Evolutionary conservation across 768 basidiomycete genomes (phyloP).

Genomic region (Boletus sp.): DNA sequence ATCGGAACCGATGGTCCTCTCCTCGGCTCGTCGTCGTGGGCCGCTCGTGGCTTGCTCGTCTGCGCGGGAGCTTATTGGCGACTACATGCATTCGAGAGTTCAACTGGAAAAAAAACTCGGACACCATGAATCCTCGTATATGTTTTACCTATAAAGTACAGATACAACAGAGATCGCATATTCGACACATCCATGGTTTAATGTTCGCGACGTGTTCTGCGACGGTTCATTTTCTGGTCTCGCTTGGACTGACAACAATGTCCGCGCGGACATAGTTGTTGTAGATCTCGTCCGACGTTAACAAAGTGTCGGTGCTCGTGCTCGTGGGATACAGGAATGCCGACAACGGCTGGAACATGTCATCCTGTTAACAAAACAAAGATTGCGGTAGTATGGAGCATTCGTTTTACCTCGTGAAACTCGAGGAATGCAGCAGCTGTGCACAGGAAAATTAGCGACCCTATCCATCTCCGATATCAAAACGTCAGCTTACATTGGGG

Average conservation of each 20-base stretch:
- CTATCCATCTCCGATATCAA: background rate
- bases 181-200: too few species aligned
- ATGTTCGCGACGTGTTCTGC: slow-evolving; percentile 60
- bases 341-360: slow-evolving; percentile 46
- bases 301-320: slow-evolving; percentile 56
- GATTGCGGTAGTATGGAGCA: background rate
- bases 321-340: slow-evolving; percentile 58
- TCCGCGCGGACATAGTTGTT: slow-evolving; percentile 67
- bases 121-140: background rate
- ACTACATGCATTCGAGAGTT: too few species aligned
- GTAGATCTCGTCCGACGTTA: slow-evolving; percentile 71
- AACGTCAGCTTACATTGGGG: slow-evolving; percentile 46
- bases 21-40: too few species aligned
- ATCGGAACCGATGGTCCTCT: too few species aligned
- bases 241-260: slow-evolving; percentile 33
- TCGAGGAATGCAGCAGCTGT: slow-evolving; percentile 65
- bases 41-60: too few species aligned
- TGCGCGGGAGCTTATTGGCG: too few species aligned
- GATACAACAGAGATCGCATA: background rate
- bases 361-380: background rate
- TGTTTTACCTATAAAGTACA: background rate
- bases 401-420: slow-evolving; percentile 54
- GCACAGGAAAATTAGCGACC: background rate
- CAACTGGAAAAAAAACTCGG: too few species aligned
- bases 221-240: slow-evolving; percentile 8